Percentiles rank a stretch among this genome's conserved stretches.
phyloP scores from a whole-genome alignment of 2,329 filamentous ascomycete species.

The Colletotrichum abscissum region DNA sequence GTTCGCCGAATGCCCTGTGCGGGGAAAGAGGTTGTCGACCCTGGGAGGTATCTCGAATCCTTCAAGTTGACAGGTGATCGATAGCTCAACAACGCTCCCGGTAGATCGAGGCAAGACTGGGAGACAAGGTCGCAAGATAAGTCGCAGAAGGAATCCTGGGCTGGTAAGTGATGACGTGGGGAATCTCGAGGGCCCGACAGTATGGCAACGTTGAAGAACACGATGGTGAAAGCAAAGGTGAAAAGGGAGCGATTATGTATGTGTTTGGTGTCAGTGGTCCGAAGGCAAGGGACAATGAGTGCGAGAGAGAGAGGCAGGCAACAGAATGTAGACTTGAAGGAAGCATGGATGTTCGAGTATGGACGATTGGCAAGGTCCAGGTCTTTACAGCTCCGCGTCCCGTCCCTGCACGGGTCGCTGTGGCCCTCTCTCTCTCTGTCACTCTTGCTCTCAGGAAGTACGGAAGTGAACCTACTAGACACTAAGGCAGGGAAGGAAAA shows the following conservation, averaged over 20 bases:
- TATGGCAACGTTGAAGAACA: not conserved
- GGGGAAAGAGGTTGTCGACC: not conserved
- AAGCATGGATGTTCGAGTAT: not conserved
- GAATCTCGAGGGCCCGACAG: not conserved
- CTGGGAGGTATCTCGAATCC: not conserved
- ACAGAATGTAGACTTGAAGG: not conserved
- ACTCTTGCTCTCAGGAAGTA: not conserved
- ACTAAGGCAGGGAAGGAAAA: conserved; percentile 5
- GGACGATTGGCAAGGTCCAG: conserved; percentile 12
- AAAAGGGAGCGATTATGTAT: conserved; percentile 8
- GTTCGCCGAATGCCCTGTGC: not conserved
- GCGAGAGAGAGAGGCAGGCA: not conserved
- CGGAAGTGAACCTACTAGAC: not conserved
- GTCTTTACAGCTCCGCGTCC: not conserved
- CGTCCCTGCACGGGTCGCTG: conserved; percentile 26
- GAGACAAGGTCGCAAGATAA: not conserved
- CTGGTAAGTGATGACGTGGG: not conserved
- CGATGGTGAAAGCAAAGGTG: not conserved
- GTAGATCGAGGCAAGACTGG: not conserved
- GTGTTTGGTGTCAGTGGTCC: not conserved
- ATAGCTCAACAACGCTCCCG: not conserved
- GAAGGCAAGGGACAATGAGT: too few species aligned
- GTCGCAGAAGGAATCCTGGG: not conserved
- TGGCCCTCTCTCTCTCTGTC: not conserved
- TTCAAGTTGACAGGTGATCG: not conserved